A percentile compares a stretch with the other conserved stretches of the same genome.
phyloP scores from a whole-genome alignment of 2,329 filamentous ascomycete species.

The Trichoderma atroviride region DNA sequence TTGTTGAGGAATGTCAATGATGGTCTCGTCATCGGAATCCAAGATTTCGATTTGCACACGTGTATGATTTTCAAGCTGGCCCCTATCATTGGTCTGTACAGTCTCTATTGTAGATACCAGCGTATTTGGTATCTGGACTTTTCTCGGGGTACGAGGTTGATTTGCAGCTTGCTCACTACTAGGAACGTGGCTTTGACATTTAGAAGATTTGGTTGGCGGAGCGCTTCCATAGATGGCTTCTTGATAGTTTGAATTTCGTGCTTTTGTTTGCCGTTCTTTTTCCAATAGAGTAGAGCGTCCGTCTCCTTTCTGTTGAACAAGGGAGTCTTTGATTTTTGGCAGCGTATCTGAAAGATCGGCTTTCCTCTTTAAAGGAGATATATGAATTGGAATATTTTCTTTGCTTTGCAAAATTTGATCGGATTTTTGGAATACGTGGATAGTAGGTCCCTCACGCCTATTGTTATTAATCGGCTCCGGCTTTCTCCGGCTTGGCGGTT shows the following conservation, averaged over 20 bases:
- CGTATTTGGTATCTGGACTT: neutral
- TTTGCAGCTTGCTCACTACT: neutral
- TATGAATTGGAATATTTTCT: neutral
- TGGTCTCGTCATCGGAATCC: neutral
- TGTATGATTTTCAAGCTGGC: neutral
- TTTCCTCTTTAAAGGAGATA: slow-evolving; percentile 5
- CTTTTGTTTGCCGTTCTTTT: neutral
- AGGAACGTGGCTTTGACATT: neutral
- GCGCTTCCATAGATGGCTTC: neutral
- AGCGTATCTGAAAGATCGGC: neutral
- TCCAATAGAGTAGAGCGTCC: neutral
- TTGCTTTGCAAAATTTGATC: neutral
- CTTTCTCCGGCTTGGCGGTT: neutral
- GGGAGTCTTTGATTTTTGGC: neutral
- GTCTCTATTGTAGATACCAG: neutral
- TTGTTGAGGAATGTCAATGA: neutral
- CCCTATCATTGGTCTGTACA: neutral
- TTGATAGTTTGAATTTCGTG: neutral
- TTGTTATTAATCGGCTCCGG: neutral
- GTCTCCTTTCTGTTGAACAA: neutral
- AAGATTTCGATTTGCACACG: neutral
- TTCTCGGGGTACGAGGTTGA: neutral
- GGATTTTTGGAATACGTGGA: neutral
- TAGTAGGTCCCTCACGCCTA: neutral
- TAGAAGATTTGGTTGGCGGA: neutral